Evolutionary conservation across 139 green algal genomes (phyloP), one percentile per base, ranked within the genome.

Genomic region (Pleodorina starrii): DNA sequence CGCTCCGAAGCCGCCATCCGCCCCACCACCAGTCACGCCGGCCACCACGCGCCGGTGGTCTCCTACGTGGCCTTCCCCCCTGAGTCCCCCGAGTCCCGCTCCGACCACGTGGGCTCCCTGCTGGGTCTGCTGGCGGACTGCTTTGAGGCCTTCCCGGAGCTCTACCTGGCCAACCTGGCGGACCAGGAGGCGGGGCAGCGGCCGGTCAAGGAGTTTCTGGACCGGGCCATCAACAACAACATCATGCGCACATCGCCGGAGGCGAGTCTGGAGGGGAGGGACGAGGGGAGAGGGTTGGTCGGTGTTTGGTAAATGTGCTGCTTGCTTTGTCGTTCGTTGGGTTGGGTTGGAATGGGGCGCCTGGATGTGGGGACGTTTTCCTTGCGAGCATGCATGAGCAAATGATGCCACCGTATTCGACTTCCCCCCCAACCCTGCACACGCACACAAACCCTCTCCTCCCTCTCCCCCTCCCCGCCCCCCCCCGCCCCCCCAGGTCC

Each of bases 101-200:
- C 19, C 9, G 91, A 93, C 79, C 91, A 93, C 77, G 44, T 77
- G 27, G 91, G 91, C 46, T 87, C 43, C 32, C 46, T 93, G 78
- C 77, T 93, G 46, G 84, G 81, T 12, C 38, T 84, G 54, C 88
- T 93, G 60, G 91, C 88, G 25, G 89, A 78, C 10, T 69, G 89
- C 42, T 94, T 95, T 76, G 73, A 79, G 19, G 73, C 91, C 50
- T 73, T 87, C 68, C 93, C 95, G 16, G 89, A 90, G 25, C 90
- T 97, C 38, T 97, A 93, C 60, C 66, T 88, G 44, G 17, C 66
- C 35, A 87, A 77, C 43, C 81, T 87, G 60, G 81, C 81, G 12
- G 81, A 87, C 29, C 81, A 87, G 81, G 81, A 87, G 59, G 81
- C 81, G 40, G 81, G 81, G 40, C 60, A 77, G 40, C 81, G 81